Base-by-base conservation (phyloP, 108 stramenopile genomes). In the Cyclostephanos tholiformis region DNA sequence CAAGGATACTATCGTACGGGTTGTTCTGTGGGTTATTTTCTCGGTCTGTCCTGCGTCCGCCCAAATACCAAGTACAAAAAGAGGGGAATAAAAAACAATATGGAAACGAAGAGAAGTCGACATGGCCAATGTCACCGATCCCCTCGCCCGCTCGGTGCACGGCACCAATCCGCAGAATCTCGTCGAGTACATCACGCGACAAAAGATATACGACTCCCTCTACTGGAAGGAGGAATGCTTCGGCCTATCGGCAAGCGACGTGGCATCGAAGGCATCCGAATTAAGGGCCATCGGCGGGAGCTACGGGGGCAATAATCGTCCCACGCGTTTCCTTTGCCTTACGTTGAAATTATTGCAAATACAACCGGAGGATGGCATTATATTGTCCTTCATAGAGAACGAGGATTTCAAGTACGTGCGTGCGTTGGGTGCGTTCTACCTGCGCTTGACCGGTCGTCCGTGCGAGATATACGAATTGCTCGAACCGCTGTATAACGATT, bases 81-180 rank as follows among this genome's bases (percentile, higher is more conserved):
- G 6, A 36, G 36, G 4, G 36, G 6, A 36, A 4, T 6, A 36
- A 36, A 36, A 36, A 36, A 36, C 36, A 36, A 36, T 4, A 6
- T 12, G 11, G 12, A 41, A 46, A 46, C 2, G 14, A 46, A 46
- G 14, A 46, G 3, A 46, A 46, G 3, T 46, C 12, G 65, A 84
- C 46, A 48, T 95, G 94, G 94, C 94, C 50, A 97, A 97, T 79
- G 65, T 90, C 5, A 96, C 97, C 20, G 98, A 99, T 70, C 93
- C 97, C 4, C 80, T 97, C 8, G 96, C 96, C 48, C 80, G 75
- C 6, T 69, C 87, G 25, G 88, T 99, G 27, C 97, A 98, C 73
- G 99, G 99, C 1, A 96, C 96, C n/a, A 97, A 99, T 74, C 97
- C 99, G 39, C 97, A 99, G 83, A 96, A 98, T 71, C 79, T 99